These are phyloP conservation scores for Ophiognomonia clavigignenti-juglandacearum DNA, from an alignment of 2,329 filamentous ascomycete species.

Conservation along the genomic window DNA sequence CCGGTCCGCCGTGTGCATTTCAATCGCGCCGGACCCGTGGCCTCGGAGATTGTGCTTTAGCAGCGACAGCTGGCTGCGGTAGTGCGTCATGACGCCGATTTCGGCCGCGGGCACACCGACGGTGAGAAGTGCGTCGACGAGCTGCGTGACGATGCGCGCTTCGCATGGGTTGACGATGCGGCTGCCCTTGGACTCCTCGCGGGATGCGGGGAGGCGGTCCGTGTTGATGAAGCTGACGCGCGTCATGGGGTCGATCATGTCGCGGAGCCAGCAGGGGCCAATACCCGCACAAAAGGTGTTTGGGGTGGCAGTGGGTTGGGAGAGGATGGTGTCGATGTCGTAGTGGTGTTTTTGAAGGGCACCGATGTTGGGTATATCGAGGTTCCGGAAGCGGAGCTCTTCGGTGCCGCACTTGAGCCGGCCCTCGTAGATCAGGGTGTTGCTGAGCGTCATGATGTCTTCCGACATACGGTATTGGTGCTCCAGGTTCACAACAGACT, in stretches of 20 bases:
- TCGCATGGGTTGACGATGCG: slow-evolving; percentile 88
- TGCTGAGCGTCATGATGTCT: slow-evolving; percentile 92
- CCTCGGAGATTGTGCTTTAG: slow-evolving; percentile 67
- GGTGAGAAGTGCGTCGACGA: slow-evolving; percentile 73
- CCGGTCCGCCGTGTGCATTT: slow-evolving; percentile 95
- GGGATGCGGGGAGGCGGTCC: slow-evolving; percentile 62
- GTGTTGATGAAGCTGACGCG: slow-evolving; percentile 90
- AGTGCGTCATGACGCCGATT: slow-evolving; percentile 95
- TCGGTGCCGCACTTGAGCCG: slow-evolving; percentile 83
- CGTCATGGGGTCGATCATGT: slow-evolving; percentile 62
- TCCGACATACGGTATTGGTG: slow-evolving; percentile 99
- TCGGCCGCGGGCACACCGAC: slow-evolving; percentile 69
- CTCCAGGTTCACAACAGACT: slow-evolving; percentile 84
- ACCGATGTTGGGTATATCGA: slow-evolving; percentile 63
- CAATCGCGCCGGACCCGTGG: slow-evolving; percentile 54
- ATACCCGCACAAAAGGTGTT: slow-evolving; percentile 51
- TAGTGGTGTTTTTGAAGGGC: slow-evolving; percentile 58
- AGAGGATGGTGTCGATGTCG: slow-evolving; percentile 40
- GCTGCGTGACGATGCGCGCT: slow-evolving; percentile 68
- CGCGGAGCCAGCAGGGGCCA: slow-evolving; percentile 68
- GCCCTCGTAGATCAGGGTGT: slow-evolving; percentile 88
- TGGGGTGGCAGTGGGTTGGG: slow-evolving; percentile 26
- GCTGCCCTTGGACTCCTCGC: slow-evolving; percentile 73
- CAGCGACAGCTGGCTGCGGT: slow-evolving; percentile 83
- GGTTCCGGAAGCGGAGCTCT: slow-evolving; percentile 62